Base-by-base conservation (phyloP, 805 yeast genomes). In the Helenozyma rhizophorensis region DNA sequence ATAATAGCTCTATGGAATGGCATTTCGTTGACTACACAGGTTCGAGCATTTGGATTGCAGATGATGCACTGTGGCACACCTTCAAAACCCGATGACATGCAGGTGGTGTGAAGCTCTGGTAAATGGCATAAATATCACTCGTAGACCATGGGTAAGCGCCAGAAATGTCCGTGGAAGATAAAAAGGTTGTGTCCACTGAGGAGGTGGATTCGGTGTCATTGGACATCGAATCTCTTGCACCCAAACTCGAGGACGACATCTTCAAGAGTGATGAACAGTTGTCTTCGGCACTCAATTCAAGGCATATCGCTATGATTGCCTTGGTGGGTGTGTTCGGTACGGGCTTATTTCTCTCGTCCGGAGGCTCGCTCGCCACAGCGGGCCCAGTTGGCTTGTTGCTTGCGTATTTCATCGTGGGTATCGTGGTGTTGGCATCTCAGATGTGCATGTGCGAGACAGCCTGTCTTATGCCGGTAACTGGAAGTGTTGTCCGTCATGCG, bases 321-420 rank as follows among this genome's bases (percentile, higher is more conserved):
- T 38, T 55, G 14, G 54, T 47, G 10, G 51, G 53, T 16, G 48
- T 51, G 9, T 55, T 67, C 42, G 73, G 72, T 36, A 66, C 72
- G 19, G 83, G 83, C 46, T 57, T 78, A 19, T 78, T 74, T 50
- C 60, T 78, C 22, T 74, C 78, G 23, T 60, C 74, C 1, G 79
- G 80, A 14, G 65, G 63, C 24, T 62, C 78, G 9, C 57, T 77
- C 32, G 60, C 64, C 18, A 56, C 43, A 9, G 78, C 76, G 28
- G 78, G 79, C 6, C 76, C 78, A 8, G 26, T 26, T 14, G 26
- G 31, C 9, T 10, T 30, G 14, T 18, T 30, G 17, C 41, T 34
- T 30, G 25, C 27, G n/a, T 51, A 6, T 9, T 49, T 56, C 50
- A 42, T 56, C 2, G 31, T 46, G 18, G 47, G 52, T 9, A 44